Percentiles rank a stretch among this genome's conserved stretches.
These are phyloP conservation scores for Neodidymelliopsis sp. DNA, from an alignment of 2,329 filamentous ascomycete species.

Conservation along the genomic window DNA sequence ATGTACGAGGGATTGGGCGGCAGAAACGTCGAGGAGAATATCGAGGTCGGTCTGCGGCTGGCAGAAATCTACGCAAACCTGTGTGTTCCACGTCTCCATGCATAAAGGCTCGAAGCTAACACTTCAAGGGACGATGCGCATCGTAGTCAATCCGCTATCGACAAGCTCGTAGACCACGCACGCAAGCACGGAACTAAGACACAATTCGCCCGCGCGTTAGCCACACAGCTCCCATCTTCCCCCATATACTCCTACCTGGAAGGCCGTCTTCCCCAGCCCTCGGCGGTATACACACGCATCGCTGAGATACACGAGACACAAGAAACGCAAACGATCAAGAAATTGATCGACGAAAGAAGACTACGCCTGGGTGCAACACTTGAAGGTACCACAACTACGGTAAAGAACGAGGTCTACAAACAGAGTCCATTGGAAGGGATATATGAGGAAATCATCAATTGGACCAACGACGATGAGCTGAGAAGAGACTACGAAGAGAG, in stretches of 20 bases:
- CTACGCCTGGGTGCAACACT: slow-evolving; percentile 86
- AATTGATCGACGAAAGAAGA: slow-evolving; percentile 84
- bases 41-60: slow-evolving; percentile 73
- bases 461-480: slow-evolving; percentile 85
- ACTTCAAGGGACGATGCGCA: slow-evolving; percentile 62
- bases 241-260: slow-evolving; percentile 83
- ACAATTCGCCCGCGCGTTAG: slow-evolving; percentile 79
- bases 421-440: slow-evolving; percentile 80
- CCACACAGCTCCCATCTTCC: slow-evolving; percentile 79
- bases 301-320: slow-evolving; percentile 84
- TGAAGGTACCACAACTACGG: slow-evolving; percentile 82
- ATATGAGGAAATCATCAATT: slow-evolving; percentile 86
- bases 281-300: slow-evolving; percentile 80
- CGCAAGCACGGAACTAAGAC: slow-evolving; percentile 73
- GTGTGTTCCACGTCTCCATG: slow-evolving; percentile 14
- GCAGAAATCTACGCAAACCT: slow-evolving; percentile 72
- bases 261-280: slow-evolving; percentile 80
- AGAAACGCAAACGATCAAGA: slow-evolving; percentile 89
- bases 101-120: slow-evolving; percentile 13
- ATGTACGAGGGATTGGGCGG: slow-evolving; percentile 81
- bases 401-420: slow-evolving; percentile 82
- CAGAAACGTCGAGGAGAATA: slow-evolving; percentile 76
- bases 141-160: slow-evolving; percentile 69
- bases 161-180: slow-evolving; percentile 80
- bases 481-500: slow-evolving; percentile 90